A percentile compares a stretch with the other conserved stretches of the same genome.
Evolutionary conservation across 169 alveolate species (phyloP).

Genomic region (Ichthyophthirius multifiliis): DNA sequence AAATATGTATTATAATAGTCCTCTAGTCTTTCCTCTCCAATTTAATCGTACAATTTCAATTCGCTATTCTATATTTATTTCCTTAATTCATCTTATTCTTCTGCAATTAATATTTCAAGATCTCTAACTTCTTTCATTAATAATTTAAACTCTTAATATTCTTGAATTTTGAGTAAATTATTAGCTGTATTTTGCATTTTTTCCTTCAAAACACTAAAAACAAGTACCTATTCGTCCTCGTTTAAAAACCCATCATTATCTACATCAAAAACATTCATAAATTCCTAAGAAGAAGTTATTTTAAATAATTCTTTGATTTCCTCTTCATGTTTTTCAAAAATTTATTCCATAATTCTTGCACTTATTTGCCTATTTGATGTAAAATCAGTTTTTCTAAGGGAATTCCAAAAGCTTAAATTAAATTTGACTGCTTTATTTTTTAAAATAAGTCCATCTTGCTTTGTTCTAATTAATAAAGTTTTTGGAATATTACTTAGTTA

Average conservation of each 20-base stretch:
- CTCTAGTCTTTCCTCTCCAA: constrained; percentile 77
- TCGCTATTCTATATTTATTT: constrained; percentile 61
- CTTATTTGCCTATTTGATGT: not conserved
- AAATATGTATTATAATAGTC: constrained; percentile 75
- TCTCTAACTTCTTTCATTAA: constrained; percentile 72
- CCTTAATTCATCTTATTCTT: constrained; percentile 66
- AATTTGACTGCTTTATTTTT: not conserved
- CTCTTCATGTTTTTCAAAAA: constrained; percentile 18
- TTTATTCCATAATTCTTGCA: not conserved
- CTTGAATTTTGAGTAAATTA: constrained; percentile 62
- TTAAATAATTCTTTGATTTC: constrained; percentile 52
- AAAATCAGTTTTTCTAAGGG: constrained; percentile 1
- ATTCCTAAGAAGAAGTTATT: constrained; percentile 63
- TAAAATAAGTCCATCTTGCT: not conserved
- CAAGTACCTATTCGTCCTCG: constrained; percentile 77
- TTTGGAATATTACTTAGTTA: not conserved
- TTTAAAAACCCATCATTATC: constrained; percentile 81
- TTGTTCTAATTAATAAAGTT: not conserved
- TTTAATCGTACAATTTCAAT: constrained; percentile 62
- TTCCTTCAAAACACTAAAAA: constrained; percentile 64
- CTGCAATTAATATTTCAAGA: constrained; percentile 61
- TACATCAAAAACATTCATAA: constrained; percentile 66
- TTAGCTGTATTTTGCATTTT: constrained; percentile 67
- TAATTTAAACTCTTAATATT: constrained; percentile 69
- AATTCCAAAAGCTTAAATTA: not conserved